phyloP scores from a whole-genome alignment of 257 asterid species.

The Solanum ossicruentum region DNA sequence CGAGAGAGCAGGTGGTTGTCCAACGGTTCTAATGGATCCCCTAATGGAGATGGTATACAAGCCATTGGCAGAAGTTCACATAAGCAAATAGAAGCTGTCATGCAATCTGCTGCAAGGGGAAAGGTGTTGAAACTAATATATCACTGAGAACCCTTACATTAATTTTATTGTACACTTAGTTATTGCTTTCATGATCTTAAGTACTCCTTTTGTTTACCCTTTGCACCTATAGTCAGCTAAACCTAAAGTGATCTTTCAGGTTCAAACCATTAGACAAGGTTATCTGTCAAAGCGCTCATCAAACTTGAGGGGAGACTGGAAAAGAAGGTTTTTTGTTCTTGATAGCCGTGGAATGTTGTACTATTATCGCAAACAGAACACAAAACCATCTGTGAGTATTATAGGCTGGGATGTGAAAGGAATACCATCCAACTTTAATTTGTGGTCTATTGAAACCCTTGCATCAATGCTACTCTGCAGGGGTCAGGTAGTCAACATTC shows the following conservation, averaged over 20 bases:
- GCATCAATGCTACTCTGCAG: slow-evolving; percentile 16
- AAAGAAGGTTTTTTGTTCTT: slow-evolving; percentile 98
- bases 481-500: slow-evolving; percentile 81
- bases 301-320: slow-evolving; percentile 97
- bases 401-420: not conserved
- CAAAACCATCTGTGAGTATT: slow-evolving; percentile 93
- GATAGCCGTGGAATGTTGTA: slow-evolving; percentile 99
- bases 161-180: not conserved
- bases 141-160: not conserved
- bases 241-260: slow-evolving; percentile 42
- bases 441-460: not conserved
- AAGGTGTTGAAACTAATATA: slow-evolving; percentile 37
- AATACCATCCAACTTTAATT: not conserved
- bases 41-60: slow-evolving; percentile 97
- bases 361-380: slow-evolving; percentile 91
- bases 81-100: slow-evolving; percentile 97
- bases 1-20: slow-evolving; percentile 89
- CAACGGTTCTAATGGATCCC: slow-evolving; percentile 83
- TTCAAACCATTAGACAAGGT: slow-evolving; percentile 98
- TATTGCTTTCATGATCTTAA: not conserved
- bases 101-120: slow-evolving; percentile 98
- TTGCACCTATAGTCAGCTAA: slow-evolving; percentile 12
- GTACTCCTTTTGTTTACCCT: not conserved
- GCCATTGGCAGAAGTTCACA: slow-evolving; percentile 97
- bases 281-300: slow-evolving; percentile 97